Evolutionary conservation across 768 basidiomycete species (phyloP).

Genomic region (Scleroderma citrinum): DNA sequence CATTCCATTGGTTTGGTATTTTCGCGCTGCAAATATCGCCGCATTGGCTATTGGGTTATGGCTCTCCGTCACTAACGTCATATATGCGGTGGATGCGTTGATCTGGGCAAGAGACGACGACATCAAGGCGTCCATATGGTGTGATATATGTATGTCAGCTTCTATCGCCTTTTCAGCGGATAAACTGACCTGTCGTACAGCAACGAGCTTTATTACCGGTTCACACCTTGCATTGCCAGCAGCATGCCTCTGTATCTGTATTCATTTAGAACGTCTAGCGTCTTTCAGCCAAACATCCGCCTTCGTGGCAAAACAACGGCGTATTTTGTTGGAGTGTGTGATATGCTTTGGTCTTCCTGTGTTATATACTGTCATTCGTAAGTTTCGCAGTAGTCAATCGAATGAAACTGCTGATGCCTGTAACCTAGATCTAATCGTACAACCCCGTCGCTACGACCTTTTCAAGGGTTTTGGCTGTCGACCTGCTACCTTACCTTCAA

Average conservation of each 20-base stretch:
- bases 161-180: background rate
- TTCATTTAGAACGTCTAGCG: conserved; percentile 48
- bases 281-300: conserved; percentile 35
- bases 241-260: conserved; percentile 50
- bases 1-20: conserved; percentile 37
- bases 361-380: conserved; percentile 55
- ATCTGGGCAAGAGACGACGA: conserved; percentile 49
- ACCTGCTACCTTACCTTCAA: conserved; percentile 27
- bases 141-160: conserved; percentile 59
- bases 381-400: conserved; percentile 14
- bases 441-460: conserved; percentile 40
- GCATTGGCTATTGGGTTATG: conserved; percentile 45
- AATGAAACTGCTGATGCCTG: too few species aligned
- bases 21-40: conserved; percentile 38
- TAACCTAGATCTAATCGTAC: conserved; percentile 32
- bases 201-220: conserved; percentile 49
- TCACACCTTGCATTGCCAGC: conserved; percentile 53
- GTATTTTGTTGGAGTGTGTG: conserved; percentile 38
- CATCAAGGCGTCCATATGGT: conserved; percentile 54
- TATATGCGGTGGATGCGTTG: conserved; percentile 51
- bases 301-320: conserved; percentile 33
- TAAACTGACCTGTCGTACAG: conserved; percentile 26
- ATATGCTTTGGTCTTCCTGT: conserved; percentile 52
- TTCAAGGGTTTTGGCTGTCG: conserved; percentile 38
- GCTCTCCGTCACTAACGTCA: conserved; percentile 44